Conservation (phyloP, 2,329 filamentous ascomycete genomes). For the Pseudopithomyces maydicus region DNA sequence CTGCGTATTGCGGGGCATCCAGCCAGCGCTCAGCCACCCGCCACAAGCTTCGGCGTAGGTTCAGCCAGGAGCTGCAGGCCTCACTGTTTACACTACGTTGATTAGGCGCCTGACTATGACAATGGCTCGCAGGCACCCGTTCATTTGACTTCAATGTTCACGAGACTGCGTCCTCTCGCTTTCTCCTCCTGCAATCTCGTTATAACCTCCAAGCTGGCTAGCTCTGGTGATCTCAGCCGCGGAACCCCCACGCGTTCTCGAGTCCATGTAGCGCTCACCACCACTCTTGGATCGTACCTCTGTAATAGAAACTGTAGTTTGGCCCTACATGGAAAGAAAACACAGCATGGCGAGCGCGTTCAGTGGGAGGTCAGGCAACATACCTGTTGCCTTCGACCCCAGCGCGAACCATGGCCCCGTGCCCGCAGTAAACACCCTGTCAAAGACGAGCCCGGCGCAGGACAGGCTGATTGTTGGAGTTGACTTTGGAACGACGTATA, state of each 20-base stretch:
- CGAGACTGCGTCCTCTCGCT: neutral
- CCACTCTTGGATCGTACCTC: neutral
- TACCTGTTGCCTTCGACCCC: conserved; percentile 39
- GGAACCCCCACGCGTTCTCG: neutral
- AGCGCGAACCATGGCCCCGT: conserved; percentile 29
- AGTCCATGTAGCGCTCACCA: conserved; percentile 7
- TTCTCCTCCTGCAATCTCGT: neutral
- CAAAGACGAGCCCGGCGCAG: conserved; percentile 23
- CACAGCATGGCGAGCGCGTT: conserved; percentile 30
- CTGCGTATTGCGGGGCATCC: neutral
- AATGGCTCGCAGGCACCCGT: conserved; percentile 37
- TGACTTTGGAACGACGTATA: conserved; percentile 86
- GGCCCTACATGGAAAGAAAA: conserved; percentile 8
- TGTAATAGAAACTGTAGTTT: neutral
- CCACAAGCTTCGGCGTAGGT: neutral
- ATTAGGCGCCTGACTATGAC: conserved; percentile 30
- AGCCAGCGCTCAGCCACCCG: conserved; percentile 2
- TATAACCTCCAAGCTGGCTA: neutral
- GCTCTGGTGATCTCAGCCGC: conserved; percentile 7
- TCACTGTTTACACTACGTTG: conserved; percentile 21
- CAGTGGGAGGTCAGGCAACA: conserved; percentile 31
- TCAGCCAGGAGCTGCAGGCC: conserved; percentile 23
- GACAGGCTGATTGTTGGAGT: conserved; percentile 78
- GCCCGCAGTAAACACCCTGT: conserved; percentile 13
- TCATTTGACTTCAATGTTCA: conserved; percentile 31